These are phyloP conservation scores for Claviceps africana DNA, from an alignment of 2,329 filamentous ascomycete genomes.

Conservation along the genomic window DNA sequence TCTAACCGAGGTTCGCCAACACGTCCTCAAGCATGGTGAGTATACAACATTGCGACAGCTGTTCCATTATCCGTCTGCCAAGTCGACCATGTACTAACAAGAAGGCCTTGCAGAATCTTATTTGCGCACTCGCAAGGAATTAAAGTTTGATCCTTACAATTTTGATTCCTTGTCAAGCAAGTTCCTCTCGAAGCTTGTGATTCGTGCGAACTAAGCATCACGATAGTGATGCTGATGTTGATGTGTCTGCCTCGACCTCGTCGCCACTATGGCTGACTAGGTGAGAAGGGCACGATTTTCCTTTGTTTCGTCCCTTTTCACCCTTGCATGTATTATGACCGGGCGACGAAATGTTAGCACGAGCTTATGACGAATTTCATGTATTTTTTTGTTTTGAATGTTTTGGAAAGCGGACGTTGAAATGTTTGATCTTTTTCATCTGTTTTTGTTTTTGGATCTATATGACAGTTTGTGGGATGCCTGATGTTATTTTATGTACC, in stretches of 20 bases:
- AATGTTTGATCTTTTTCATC: neutral
- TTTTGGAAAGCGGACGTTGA: neutral
- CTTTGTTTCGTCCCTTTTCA: constrained; percentile 17
- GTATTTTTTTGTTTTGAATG: neutral
- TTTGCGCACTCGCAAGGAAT: constrained; percentile 62
- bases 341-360: constrained; percentile 13
- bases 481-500: constrained; percentile 13
- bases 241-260: neutral
- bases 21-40: constrained; percentile 90
- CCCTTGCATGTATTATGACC: constrained; percentile 12
- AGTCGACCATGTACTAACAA: constrained; percentile 10
- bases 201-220: constrained; percentile 61
- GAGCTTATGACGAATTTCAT: constrained; percentile 21
- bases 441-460: neutral
- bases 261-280: neutral
- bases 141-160: constrained; percentile 79
- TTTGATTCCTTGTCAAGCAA: constrained; percentile 96
- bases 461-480: neutral
- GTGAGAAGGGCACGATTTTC: constrained; percentile 1
- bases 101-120: constrained; percentile 55
- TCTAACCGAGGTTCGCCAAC: constrained; percentile 87
- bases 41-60: constrained; percentile 7
- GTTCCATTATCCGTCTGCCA: neutral
- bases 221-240: neutral
- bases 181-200: constrained; percentile 91